These are phyloP conservation scores for Pseudotsuga menziesii DNA, from an alignment of 75 land plant species.

Conservation along the genomic window DNA sequence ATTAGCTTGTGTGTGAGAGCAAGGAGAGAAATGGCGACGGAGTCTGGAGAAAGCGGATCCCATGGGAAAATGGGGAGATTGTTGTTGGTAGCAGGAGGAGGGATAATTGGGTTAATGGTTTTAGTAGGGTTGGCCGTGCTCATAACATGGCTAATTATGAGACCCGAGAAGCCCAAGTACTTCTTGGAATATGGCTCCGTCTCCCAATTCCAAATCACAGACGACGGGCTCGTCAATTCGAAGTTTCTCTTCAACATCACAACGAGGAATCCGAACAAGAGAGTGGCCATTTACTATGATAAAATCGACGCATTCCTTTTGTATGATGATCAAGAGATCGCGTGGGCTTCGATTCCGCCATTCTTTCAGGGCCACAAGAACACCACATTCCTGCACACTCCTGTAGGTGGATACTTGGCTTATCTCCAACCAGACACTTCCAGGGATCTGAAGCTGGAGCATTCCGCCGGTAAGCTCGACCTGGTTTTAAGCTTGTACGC, in stretches of 20 bases:
- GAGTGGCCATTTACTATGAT: constrained; percentile 35
- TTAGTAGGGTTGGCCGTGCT: constrained; percentile 18
- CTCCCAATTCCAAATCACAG: constrained; percentile 4
- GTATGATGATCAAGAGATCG: constrained; percentile 20
- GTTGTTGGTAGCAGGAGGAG: not conserved
- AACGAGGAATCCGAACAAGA: constrained; percentile 29
- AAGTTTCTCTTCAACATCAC: constrained; percentile 15
- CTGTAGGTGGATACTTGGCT: not conserved
- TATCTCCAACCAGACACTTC: constrained; percentile 4
- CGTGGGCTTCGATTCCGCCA: not conserved
- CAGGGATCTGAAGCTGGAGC: not conserved
- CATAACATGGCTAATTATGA: constrained; percentile 15
- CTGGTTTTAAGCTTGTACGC: constrained; percentile 14
- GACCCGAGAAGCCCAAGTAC: constrained; percentile 17
- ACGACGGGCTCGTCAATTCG: constrained; percentile 10
- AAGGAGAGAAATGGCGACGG: too few relatives aligned
- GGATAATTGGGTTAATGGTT: constrained; percentile 16
- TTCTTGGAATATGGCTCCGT: constrained; percentile 22
- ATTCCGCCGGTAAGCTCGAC: constrained; percentile 11
- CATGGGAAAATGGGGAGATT: too few relatives aligned
- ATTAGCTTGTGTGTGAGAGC: too few relatives aligned
- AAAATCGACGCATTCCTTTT: constrained; percentile 7
- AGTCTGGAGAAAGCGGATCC: fast-evolving
- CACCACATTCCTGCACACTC: constrained; percentile 12
- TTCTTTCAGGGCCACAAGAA: constrained; percentile 33